Percentiles rank a stretch among this genome's conserved stretches.
Evolutionary conservation across 805 yeast species (phyloP).

Genomic region (Pichia occidentalis): DNA sequence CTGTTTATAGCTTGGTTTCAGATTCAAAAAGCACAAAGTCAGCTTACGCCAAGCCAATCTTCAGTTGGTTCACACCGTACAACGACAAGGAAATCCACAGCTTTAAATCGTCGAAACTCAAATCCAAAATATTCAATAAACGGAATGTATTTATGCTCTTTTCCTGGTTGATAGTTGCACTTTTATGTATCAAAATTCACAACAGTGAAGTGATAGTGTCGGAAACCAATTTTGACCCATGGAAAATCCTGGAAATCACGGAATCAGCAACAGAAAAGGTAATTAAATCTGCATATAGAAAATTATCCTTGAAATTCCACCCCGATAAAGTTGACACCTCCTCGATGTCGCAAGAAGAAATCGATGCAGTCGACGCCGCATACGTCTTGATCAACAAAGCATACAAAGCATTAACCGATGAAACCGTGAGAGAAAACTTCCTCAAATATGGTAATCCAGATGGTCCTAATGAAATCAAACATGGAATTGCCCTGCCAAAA

Average conservation of each 20-base stretch:
- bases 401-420: constrained; percentile 92
- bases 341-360: constrained; percentile 47
- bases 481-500: constrained; percentile 93
- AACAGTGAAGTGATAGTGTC: constrained; percentile 40
- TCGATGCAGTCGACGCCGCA: constrained; percentile 57
- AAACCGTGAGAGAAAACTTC: constrained; percentile 71
- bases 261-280: constrained; percentile 64
- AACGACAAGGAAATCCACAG: constrained; percentile 27
- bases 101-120: constrained; percentile 23
- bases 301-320: constrained; percentile 80
- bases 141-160: constrained; percentile 26
- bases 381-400: constrained; percentile 86
- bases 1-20: constrained; percentile 12
- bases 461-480: constrained; percentile 85
- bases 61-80: constrained; percentile 31
- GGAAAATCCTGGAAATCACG: constrained; percentile 72
- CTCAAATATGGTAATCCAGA: constrained; percentile 94
- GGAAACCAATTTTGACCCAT: constrained; percentile 71
- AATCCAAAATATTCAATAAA: constrained; percentile 32
- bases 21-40: constrained; percentile 3
- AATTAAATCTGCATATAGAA: constrained; percentile 76
- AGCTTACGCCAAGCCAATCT: constrained; percentile 14
- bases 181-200: constrained; percentile 35
- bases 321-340: constrained; percentile 84
- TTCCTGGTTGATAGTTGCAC: constrained; percentile 59